phyloP scores from a whole-genome alignment of 75 land plant species.

The Selaginella tamariscina region DNA sequence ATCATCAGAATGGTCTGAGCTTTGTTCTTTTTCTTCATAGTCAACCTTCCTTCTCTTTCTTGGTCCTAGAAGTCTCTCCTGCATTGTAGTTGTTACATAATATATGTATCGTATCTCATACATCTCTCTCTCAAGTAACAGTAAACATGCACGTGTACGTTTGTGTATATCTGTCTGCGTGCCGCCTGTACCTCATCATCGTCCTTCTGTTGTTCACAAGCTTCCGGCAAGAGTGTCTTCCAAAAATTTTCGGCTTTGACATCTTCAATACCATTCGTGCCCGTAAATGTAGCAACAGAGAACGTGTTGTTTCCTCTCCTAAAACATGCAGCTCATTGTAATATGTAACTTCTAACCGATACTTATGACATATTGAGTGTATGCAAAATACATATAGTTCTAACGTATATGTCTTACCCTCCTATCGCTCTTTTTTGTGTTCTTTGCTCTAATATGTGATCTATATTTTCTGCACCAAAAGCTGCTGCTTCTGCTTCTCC shows the following conservation, averaged over 20 bases:
- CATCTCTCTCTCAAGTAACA: too few relatives aligned
- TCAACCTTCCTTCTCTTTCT: constrained; percentile 23
- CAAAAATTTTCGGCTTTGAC: constrained; percentile 17
- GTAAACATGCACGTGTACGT: too few relatives aligned
- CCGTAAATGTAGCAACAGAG: constrained; percentile 28
- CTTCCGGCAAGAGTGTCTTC: constrained; percentile 26
- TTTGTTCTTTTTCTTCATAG: constrained; percentile 17
- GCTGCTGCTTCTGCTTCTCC: constrained; percentile 25
- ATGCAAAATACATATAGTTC: too few relatives aligned
- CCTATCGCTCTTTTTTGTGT: constrained; percentile 27
- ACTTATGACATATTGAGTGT: too few relatives aligned
- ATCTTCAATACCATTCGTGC: constrained; percentile 4
- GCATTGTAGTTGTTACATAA: too few relatives aligned
- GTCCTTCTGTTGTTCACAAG: constrained; percentile 15
- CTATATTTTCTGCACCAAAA: constrained; percentile 22
- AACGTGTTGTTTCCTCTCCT: constrained; percentile 29
- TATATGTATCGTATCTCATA: too few relatives aligned
- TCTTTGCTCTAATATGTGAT: constrained; percentile 25
- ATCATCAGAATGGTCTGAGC: constrained; percentile 18
- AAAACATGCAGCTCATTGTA: not conserved
- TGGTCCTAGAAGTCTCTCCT: too few relatives aligned
- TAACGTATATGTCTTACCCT: constrained; percentile 19
- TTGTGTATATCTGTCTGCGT: too few relatives aligned
- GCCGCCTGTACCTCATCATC: constrained; percentile 5
- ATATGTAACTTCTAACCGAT: not conserved